Evolutionary conservation across 2,329 filamentous ascomycete genomes (phyloP), one percentile per base, ranked within the genome.

Genomic region (Cytospora leucostoma): DNA sequence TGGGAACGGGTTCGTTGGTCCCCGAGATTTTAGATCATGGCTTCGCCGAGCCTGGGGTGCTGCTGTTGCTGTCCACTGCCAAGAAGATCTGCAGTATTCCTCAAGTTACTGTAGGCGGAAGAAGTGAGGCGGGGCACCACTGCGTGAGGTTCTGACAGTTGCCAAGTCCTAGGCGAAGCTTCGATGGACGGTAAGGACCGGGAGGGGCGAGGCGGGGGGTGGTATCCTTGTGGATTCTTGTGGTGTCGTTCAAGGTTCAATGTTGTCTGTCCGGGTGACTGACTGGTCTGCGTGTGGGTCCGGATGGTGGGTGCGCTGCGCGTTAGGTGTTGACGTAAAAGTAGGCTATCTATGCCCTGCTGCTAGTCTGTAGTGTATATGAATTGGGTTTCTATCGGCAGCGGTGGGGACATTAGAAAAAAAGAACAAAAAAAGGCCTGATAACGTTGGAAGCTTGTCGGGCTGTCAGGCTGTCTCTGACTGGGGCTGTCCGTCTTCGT

Each of bases 11-110:
- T 44, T 17, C 19, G 21, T 34, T 19, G 50, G 37, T 56, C 27
- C 38, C 40, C 55, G 55, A 56, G 63, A 55, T 51, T 53, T 69
- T 58, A 70, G 64, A 65, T 68, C 68, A 70, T 70, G 66, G 67
- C 65, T 56, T 61, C 51, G 59, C 59, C 59, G 54, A 55, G 51
- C 47, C 50, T 32, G 49, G 15, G 47, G 59, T 54, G 58, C 27
- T 33, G 32, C 52, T 34, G 50, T 40, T 15, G 5, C 21, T 49
- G 44, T 50, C 32, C 17, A 33, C 47, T 34, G 56, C 56, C 44
- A 47, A 37, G 15, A 50, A 33, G 21, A n/a, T 6, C 13, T 47
- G 40, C 49, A 11, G 56, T 17, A 13, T 33, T 32, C 50, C 17
- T 35, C 15, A 19, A 19, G 11, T 11, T 35, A 44, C 15, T 38